Base-by-base conservation (phyloP, 352 stramenopile species). In the Pythium vanterpoolii region DNA sequence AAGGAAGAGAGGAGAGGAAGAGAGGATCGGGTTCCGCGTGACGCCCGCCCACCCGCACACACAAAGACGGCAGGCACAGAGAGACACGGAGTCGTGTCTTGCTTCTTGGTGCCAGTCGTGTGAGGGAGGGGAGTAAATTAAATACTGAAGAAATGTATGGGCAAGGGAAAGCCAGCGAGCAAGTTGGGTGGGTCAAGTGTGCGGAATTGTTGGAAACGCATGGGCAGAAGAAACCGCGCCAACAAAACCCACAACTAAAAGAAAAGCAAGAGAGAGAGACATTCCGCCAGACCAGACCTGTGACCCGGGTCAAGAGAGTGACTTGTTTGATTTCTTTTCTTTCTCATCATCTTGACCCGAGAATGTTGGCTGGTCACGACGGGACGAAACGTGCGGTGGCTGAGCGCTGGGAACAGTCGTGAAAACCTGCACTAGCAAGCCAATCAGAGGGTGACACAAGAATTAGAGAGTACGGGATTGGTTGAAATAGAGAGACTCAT, bases 101-200 rank as follows among this genome's bases (percentile, higher is more conserved):
- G 9, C 14, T 42, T 42, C 34, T 42, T 42, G 34, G 34, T 40
- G 50, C 50, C 27, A 34, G 44, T 21, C 28, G 43, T 43, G 33
- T 52, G 39, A 47, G 51, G 48, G 52, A 44, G 47, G 64, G 63
- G 68, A 75, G 68, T 53, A 75, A 69, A 74, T 62, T 72, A 75
- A 70, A 70, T 75, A 75, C 68, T 75, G 68, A 67, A 44, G 11
- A 24, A 60, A 54, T 69, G 54, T 64, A 65, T 69, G 62, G 48
- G 46, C 62, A 69, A 69, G 47, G 55, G 55, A 62, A 63, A 58
- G 46, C 54, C 51, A 60, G 54, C 40, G 39, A 31, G 40, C 27
- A n/a, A n/a, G 44, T 19, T 45, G 45, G 44, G 45, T 52, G 45
- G 52, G 49, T 46, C 44, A 24, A 7, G 26, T n/a, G 34, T 24